Evolutionary conservation across 1,139 yeast species (phyloP).

Genomic region (Taphrina communis): DNA sequence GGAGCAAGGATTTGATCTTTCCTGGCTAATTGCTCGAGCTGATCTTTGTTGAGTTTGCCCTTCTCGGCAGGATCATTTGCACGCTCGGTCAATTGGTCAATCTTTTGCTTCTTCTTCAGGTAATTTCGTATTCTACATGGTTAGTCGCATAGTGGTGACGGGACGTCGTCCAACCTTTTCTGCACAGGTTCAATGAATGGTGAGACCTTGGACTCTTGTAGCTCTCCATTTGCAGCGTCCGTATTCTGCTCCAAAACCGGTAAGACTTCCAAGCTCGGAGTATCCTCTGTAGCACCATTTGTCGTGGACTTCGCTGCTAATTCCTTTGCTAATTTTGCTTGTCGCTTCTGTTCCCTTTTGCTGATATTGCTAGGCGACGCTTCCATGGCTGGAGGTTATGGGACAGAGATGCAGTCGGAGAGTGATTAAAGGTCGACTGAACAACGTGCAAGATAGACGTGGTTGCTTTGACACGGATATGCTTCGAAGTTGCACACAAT

Average conservation of each 20-base stretch:
- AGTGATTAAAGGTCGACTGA: background rate
- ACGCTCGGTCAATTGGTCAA: constrained; percentile 25
- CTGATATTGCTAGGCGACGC: constrained; percentile 8
- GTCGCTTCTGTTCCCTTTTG: constrained; percentile 36
- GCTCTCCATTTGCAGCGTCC: constrained; percentile 1
- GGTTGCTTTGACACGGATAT: background rate
- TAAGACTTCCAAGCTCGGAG: background rate
- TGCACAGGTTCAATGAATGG: constrained; percentile 35
- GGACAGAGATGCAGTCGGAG: background rate
- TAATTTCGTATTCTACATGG: constrained; percentile 31
- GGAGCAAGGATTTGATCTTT: constrained; percentile 53
- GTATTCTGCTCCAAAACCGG: constrained; percentile 14
- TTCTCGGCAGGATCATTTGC: constrained; percentile 45
- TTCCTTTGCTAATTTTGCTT: constrained; percentile 30
- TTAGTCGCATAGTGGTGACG: constrained; percentile 5
- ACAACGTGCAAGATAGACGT: background rate
- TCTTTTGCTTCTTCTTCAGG: constrained; percentile 39
- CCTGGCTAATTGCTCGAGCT: constrained; percentile 50
- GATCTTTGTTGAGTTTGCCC: constrained; percentile 52
- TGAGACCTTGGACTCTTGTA: constrained; percentile 7
- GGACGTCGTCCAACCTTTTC: constrained; percentile 25
- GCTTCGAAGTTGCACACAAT: background rate
- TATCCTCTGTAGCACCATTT: background rate
- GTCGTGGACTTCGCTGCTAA: constrained; percentile 1
- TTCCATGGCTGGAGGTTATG: background rate